Base-by-base conservation (phyloP, 2,329 filamentous ascomycete species). In the Monilinia polystroma region DNA sequence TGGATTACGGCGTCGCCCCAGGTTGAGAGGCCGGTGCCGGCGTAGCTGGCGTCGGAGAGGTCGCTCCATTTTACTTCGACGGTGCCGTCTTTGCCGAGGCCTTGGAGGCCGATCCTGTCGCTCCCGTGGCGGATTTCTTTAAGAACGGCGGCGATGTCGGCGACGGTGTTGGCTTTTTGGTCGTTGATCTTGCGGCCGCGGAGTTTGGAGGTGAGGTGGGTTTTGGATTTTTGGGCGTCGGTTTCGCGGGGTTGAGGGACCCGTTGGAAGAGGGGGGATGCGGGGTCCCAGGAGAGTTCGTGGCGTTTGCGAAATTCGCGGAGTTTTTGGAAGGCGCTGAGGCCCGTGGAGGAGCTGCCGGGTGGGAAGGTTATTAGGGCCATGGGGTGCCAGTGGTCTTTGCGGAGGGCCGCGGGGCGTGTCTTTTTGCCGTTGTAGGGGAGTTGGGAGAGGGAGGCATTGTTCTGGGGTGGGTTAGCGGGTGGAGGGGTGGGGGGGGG, bases 401-500 rank as follows among this genome's bases (percentile, higher is more conserved):
- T 88, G 67, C 88, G 86, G 51, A 90, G 79, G 73, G 85, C 85
- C 64, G 83, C 76, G 2, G 87, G 87, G 70, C 85, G 84, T 57
- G 85, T 82, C 78, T 90, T 89, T 76, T 90, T 90, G 77, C 87
- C 87, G 70, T 87, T 86, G 79, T 84, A 90, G 58, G 85, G 83
- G 68, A 90, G 77, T 74, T 88, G 85, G 72, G 82, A 81, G 70
- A 87, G 77, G 57, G 80, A 79, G 68, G 81, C 80, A 71, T 80
- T 77, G 69, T 80, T 79, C 79, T 81, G 68, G 47, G 43, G 26
- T 10, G 43, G 67, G 32, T 67, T 58, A 64, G 45, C 57, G 20
- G 53, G 32, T 12, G 8, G 18, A 8, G 16, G 11, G 6, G 18
- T 23, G 16, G 18, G 29, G 10, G 41, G 14, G 3, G 10, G 41